phyloP scores from a whole-genome alignment of 495 filamentous ascomycete species.

The Haplographium delicatum region DNA sequence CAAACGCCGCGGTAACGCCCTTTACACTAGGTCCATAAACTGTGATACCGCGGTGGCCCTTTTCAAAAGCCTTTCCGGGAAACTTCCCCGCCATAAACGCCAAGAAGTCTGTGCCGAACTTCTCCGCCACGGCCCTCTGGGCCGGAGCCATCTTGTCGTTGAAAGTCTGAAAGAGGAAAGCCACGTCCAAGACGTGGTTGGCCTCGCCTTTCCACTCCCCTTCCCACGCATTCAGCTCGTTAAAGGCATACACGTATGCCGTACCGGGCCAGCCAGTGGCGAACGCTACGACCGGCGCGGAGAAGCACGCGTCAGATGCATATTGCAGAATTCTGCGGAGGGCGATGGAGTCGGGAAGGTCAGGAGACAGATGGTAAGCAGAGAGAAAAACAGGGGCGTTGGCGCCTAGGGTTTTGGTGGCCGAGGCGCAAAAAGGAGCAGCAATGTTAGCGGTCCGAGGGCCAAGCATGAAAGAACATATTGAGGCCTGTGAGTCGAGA shows the following conservation, averaged over 20 bases:
- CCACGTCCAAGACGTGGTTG: not conserved
- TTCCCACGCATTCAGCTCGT: slow-evolving; percentile 2
- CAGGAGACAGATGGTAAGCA: slow-evolving; percentile 4
- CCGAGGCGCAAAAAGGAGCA: not conserved
- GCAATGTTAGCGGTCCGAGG: not conserved
- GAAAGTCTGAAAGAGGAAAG: slow-evolving; percentile 2
- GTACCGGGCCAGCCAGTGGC: slow-evolving; percentile 34
- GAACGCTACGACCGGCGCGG: slow-evolving; percentile 32
- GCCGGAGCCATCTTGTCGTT: not conserved
- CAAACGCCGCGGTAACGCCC: not conserved
- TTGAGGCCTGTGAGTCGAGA: not conserved
- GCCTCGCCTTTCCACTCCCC: slow-evolving; percentile 1
- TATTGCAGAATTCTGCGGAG: slow-evolving; percentile 32
- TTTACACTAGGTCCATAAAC: slow-evolving; percentile 5
- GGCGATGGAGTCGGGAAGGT: slow-evolving; percentile 29
- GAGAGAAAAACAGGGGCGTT: not conserved
- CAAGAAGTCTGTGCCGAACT: not conserved
- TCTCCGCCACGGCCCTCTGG: not conserved
- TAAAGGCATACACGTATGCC: slow-evolving; percentile 44
- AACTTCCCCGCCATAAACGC: not conserved
- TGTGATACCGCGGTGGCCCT: not conserved
- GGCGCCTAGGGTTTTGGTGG: not conserved
- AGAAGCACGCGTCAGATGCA: slow-evolving; percentile 35
- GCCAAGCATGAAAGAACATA: slow-evolving; percentile 6
- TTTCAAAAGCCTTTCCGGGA: not conserved